A percentile compares a stretch with the other conserved stretches of the same genome.
phyloP scores from a whole-genome alignment of 768 basidiomycete species.

The Boletus tylopilopsis region DNA sequence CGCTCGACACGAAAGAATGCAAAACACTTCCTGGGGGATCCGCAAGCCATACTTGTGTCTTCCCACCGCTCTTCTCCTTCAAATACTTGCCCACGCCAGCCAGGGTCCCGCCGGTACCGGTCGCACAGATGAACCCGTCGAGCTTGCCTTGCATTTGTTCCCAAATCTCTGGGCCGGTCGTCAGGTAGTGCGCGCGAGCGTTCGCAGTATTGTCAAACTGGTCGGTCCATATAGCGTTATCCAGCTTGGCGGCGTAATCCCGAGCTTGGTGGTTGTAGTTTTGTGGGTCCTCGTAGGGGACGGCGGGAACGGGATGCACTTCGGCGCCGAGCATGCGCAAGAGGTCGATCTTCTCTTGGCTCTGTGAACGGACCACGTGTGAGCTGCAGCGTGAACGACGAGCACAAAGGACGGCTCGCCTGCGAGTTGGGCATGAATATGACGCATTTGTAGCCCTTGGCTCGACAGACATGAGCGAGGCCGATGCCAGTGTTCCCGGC shows the following conservation, averaged over 20 bases:
- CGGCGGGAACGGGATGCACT: conserved; percentile 93
- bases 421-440: conserved; percentile 99
- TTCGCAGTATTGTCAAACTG: conserved; percentile 98
- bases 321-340: conserved; percentile 97
- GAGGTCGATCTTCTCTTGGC: conserved; percentile 98
- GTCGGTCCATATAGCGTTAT: conserved; percentile 93
- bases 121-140: conserved; percentile 91
- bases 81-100: conserved; percentile 84
- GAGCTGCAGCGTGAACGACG: not conserved
- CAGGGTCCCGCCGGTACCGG: conserved; percentile 94
- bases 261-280: conserved; percentile 99
- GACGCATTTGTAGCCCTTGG: conserved; percentile 93
- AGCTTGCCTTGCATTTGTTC: conserved; percentile 74
- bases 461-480: conserved; percentile 90
- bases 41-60: conserved; percentile 88
- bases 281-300: conserved; percentile 88
- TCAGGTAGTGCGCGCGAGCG: conserved; percentile 77
- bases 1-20: conserved; percentile 76
- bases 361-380: conserved; percentile 42
- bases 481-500: conserved; percentile 99
- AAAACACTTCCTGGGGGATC: conserved; percentile 97
- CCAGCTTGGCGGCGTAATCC: conserved; percentile 68
- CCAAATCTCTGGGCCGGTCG: conserved; percentile 98
- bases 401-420: conserved; percentile 36
- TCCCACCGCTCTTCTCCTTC: conserved; percentile 75